Evolutionary conservation across 108 stramenopile genomes (phyloP), one percentile per base, ranked within the genome.

Genomic region (Pseudonitzschia pungens): DNA sequence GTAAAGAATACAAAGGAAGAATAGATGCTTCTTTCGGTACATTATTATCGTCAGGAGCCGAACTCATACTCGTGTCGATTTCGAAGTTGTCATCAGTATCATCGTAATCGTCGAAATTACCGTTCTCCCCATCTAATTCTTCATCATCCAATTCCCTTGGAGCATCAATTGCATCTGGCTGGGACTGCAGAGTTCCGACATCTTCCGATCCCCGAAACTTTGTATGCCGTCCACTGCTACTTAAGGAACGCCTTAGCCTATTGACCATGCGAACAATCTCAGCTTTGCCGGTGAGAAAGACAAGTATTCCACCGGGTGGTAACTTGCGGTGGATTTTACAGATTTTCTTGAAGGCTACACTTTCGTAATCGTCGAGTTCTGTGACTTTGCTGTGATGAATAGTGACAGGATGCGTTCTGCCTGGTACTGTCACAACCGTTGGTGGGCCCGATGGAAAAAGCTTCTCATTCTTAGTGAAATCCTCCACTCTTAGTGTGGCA

Each of bases 361-460:
- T 83, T 77, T 93, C 86, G 75, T 99, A 99, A 81, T 97, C 84
- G 36, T 92, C 89, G 65, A 98, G 72, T 78, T 97, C 99, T 10
- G 99, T 99, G 21, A 89, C 82, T 77, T 94, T 95, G 76, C 86
- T 87, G 80, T 97, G 98, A 84, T 99, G 98, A 76, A 94, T 86
- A 7, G 97, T 97, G 1, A 99, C 99, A 2, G 97, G 97, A 77
- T 85, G 80, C 53, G 96, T 97, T 67, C 99, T 77, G 5, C 96
- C 97, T 20, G 95, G 90, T 55, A 98, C 95, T 44, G 72, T 91
- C 42, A 98, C 87, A 31, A 99, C 83, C 20, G 89, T 79, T 27
- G 93, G 93, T 1, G 31, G 29, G 28, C 60, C 70, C 16, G 72
- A 67, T n/a, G 84, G 77, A 69, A 98, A 98, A 62, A 99, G 87